Base-by-base conservation (phyloP, 108 stramenopile species). In the Fragilaria radians region DNA sequence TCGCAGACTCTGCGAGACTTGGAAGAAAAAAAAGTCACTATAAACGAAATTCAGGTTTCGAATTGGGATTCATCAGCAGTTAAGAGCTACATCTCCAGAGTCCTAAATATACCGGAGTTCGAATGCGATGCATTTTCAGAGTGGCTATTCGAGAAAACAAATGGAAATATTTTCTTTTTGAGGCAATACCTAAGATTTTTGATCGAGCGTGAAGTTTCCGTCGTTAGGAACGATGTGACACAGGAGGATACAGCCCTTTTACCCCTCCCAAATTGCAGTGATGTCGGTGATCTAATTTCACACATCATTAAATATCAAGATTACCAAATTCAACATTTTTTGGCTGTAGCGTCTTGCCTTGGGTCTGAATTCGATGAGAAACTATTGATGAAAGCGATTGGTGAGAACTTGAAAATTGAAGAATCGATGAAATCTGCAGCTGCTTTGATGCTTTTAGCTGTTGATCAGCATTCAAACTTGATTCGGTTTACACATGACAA, bases 321-420 rank as follows among this genome's bases (percentile, higher is more conserved):
- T 2, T 59, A 61, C 24, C 61, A 57, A 36, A 73, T 70, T 22
- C 74, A 67, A 62, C 62, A 60, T 58, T 66, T 72, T 1, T 50
- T 82, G 30, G 74, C 68, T 48, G 60, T 63, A 1, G 72, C 72
- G 30, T 78, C 81, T 25, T 82, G 81, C 45, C 59, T 82, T 31
- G 81, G 81, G 9, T 54, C 72, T 5, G 64, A 48, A 24, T 60
- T 82, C 19, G 72, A 79, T 46, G 32, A 52, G 23, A 64, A 59
- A 17, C n/a, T n/a, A n/a, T n/a, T n/a, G n/a, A n/a, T n/a, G n/a
- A n/a, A n/a, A n/a, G n/a, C n/a, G n/a, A n/a, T n/a, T n/a, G n/a
- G n/a, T n/a, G n/a, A n/a, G n/a, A n/a, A n/a, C n/a, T n/a, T n/a
- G n/a, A n/a, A n/a, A n/a, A 26, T 63, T 2, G 67, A 72, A 3